phyloP scores from a whole-genome alignment of 768 basidiomycete genomes.

The Leucocoprinus sp. region DNA sequence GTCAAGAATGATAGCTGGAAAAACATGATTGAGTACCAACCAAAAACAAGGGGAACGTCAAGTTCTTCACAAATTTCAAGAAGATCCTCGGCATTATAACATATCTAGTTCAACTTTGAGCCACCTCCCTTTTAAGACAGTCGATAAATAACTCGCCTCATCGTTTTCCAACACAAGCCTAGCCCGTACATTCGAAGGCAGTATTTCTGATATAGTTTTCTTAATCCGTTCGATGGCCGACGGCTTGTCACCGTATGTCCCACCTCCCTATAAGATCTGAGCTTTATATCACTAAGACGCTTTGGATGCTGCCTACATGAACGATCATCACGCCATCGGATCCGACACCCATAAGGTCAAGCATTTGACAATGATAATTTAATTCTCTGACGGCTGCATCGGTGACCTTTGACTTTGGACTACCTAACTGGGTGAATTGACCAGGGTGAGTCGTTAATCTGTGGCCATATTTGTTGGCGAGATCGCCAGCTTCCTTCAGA shows the following conservation, averaged over 20 bases:
- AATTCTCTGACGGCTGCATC: slow-evolving; percentile 73
- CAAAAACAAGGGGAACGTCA: slow-evolving; percentile 62
- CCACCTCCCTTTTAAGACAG: no score
- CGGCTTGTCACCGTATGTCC: slow-evolving; percentile 75
- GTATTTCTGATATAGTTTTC: slow-evolving; percentile 49
- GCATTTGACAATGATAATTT: slow-evolving; percentile 80
- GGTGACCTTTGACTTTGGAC: slow-evolving; percentile 68
- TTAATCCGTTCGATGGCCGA: slow-evolving; percentile 67
- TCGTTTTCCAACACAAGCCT: slow-evolving; percentile 92
- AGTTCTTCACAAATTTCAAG: slow-evolving; percentile 84
- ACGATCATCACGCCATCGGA: slow-evolving; percentile 85
- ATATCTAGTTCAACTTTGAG: slow-evolving; percentile 34
- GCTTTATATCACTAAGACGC: background rate
- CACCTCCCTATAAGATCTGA: slow-evolving; percentile 48
- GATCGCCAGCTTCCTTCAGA: slow-evolving; percentile 48
- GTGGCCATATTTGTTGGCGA: slow-evolving; percentile 66
- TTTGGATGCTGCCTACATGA: slow-evolving; percentile 40
- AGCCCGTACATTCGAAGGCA: slow-evolving; percentile 56
- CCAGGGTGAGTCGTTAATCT: slow-evolving; percentile 85
- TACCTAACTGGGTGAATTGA: slow-evolving; percentile 78
- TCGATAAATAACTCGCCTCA: slow-evolving; percentile 45
- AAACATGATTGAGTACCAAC: slow-evolving; percentile 20
- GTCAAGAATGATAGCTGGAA: background rate
- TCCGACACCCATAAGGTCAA: slow-evolving; percentile 76
- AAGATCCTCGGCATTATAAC: slow-evolving; percentile 84